These are phyloP conservation scores for Lagenaria siceraria DNA, from an alignment of 306 rosid genomes.

Conservation along the genomic window DNA sequence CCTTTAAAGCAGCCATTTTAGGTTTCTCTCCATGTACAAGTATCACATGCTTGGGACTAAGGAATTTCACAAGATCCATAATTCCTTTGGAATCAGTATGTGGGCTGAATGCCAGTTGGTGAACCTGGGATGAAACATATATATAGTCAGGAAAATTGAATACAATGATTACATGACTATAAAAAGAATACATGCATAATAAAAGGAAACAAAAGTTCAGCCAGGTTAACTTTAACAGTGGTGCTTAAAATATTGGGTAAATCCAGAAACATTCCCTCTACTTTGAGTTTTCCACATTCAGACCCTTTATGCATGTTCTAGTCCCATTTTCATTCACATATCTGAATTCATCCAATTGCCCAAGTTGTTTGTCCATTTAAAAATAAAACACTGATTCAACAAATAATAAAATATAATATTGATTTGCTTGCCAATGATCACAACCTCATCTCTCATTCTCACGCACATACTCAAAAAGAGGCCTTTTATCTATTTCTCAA, in stretches of 20 bases:
- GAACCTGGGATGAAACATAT: slow-evolving; percentile 46
- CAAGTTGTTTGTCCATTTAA: background rate
- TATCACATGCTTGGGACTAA: slow-evolving; percentile 77
- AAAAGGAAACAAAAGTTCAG: background rate
- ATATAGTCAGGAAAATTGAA: background rate
- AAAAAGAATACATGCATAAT: background rate
- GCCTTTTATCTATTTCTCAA: too few relatives aligned
- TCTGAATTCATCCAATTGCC: background rate
- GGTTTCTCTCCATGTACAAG: slow-evolving; percentile 93
- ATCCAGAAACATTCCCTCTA: background rate
- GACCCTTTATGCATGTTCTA: background rate
- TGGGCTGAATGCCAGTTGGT: slow-evolving; percentile 86
- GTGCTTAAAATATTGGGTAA: background rate
- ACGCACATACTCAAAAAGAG: background rate
- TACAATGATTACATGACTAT: background rate
- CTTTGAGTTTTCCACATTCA: background rate
- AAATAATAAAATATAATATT: background rate
- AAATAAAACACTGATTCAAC: too few relatives aligned
- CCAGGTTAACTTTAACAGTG: background rate
- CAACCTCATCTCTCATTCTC: background rate
- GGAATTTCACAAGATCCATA: slow-evolving; percentile 87
- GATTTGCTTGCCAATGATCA: background rate
- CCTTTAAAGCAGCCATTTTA: slow-evolving; percentile 64
- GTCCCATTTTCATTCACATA: background rate
- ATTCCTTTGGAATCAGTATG: slow-evolving; percentile 93